Evolutionary conservation across 75 land plant species (phyloP).

Genomic region (Selaginella tamariscina): DNA sequence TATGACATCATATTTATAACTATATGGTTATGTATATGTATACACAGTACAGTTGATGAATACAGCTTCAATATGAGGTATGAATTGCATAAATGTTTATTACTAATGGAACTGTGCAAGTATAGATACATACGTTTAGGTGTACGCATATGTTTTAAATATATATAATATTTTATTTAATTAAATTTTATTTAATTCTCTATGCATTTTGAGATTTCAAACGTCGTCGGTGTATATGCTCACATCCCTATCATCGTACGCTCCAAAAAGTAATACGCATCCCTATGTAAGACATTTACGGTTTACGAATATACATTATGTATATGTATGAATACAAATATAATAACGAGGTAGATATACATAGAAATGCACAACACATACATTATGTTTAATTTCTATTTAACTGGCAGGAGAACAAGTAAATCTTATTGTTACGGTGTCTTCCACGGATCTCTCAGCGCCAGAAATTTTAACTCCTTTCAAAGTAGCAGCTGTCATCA

Average conservation of each 20-base stretch:
- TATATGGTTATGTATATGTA: no score
- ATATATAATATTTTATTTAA: neutral
- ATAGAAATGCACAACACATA: neutral
- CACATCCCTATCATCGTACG: neutral
- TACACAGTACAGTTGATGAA: no score
- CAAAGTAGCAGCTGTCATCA: conserved; percentile 80
- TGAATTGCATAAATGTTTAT: neutral
- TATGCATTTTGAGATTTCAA: neutral
- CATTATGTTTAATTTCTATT: no score
- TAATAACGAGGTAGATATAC: neutral
- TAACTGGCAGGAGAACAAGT: conserved; percentile 66
- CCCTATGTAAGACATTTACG: neutral
- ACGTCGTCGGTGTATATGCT: neutral
- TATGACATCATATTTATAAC: neutral
- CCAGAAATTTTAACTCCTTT: conserved; percentile 81
- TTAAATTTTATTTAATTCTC: conserved; percentile 1
- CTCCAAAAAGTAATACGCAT: neutral
- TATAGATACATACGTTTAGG: neutral
- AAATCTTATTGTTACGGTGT: conserved; percentile 61
- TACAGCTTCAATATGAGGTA: neutral
- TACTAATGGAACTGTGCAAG: neutral
- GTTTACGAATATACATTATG: neutral
- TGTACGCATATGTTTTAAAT: neutral
- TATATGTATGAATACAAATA: neutral
- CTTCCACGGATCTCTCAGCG: conserved; percentile 44